phyloP scores from a whole-genome alignment of 78 protist genomes.

The Isochrysis galbana region DNA sequence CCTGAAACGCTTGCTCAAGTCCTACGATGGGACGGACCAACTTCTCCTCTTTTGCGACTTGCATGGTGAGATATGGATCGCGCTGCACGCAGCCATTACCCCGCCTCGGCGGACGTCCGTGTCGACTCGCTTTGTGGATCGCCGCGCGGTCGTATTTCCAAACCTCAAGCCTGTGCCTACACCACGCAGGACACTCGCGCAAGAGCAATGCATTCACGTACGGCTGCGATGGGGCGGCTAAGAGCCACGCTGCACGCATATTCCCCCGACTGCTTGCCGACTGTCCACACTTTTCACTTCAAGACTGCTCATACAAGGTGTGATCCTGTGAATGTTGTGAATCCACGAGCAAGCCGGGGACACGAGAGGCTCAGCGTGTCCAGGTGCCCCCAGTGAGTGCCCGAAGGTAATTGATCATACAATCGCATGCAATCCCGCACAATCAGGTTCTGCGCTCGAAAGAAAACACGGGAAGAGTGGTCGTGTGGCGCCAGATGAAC shows the following conservation, averaged over 20 bases:
- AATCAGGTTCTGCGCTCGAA: constrained; percentile 28
- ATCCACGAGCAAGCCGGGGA: too few relatives aligned
- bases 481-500: constrained; percentile 50
- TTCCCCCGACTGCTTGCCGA: not conserved
- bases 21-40: not conserved
- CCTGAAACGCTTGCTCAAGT: too few relatives aligned
- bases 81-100: too few relatives aligned
- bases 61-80: too few relatives aligned
- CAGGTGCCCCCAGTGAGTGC: too few relatives aligned
- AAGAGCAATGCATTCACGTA: constrained; percentile 44
- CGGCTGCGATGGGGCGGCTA: constrained; percentile 32
- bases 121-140: too few relatives aligned
- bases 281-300: not conserved
- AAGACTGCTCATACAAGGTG: not conserved
- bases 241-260: not conserved
- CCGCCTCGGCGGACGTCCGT: too few relatives aligned
- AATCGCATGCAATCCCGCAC: not conserved
- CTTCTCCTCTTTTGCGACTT: constrained; percentile 46
- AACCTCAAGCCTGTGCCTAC: too few relatives aligned
- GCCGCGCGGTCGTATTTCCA: too few relatives aligned
- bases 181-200: too few relatives aligned
- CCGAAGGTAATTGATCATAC: not conserved
- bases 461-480: constrained; percentile 58
- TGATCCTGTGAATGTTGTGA: not conserved
- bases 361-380: too few relatives aligned